Base-by-base conservation (phyloP, 768 basidiomycete genomes). In the Suillus alpinus region DNA sequence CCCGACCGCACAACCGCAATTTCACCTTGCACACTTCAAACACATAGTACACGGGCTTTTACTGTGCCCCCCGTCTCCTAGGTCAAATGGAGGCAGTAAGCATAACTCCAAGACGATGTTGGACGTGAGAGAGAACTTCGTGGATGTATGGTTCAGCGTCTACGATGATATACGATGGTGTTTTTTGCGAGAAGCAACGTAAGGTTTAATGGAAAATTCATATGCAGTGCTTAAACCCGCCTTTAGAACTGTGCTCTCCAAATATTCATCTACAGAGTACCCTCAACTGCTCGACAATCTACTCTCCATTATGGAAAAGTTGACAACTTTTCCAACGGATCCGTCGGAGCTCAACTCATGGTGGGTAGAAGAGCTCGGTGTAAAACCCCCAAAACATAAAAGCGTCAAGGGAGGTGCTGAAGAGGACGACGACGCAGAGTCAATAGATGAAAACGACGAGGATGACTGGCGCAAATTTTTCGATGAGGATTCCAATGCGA, bases 101-200 rank as follows among this genome's bases (percentile, higher is more conserved):
- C 66, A 72, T 43, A 69, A 77, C 29, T 74, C 77, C 1, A 71
- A 75, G 39, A 73, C 87, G 18, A 83, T 87, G 58, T 57, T 78
- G 5, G 88, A 90, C 59, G 85, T 92, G 3, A 75, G 86, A 29
- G 76, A 84, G 46, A 73, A 80, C 12, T 92, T 94, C 67, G 76
- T 86, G 58, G 81, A 83, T 51, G 86, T 82, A 14, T 95, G 89
- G 87, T 81, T 92, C 66, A 86, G 85, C 64, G 84, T 89, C 13
- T 69, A 91, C 69, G 90, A 93, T 67, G 94, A 96, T 67, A 77
- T 95, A 36, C 84, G 94, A 61, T 95, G 91, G 91, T 92, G 90
- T 77, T 94, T 94, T 77, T 80, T 96, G 37, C 83, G 89, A 46
- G 91, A 94, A 68, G 80, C 89, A 58, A 83, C 80, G 92, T 90